These are phyloP conservation scores for Wickerhamiella sorbophila DNA, from an alignment of 805 yeast species.

Conservation along the genomic window DNA sequence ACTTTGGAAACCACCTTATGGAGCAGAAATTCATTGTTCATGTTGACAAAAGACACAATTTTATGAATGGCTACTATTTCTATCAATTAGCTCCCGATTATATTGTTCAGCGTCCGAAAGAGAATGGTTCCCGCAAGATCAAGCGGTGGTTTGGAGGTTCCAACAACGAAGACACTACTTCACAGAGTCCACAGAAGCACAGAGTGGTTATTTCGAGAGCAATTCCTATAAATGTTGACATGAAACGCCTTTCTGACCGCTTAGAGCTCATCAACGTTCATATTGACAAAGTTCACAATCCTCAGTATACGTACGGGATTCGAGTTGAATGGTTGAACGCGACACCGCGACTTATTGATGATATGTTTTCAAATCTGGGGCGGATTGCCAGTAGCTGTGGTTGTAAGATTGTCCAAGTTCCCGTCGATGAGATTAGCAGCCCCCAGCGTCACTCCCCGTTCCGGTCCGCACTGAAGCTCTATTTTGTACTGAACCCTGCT, in stretches of 20 bases:
- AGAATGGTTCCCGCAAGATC: neutral
- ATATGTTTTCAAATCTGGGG: slow-evolving; percentile 60
- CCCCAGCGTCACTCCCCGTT: slow-evolving; percentile 72
- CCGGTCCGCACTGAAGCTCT: slow-evolving; percentile 64
- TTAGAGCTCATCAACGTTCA: slow-evolving; percentile 72
- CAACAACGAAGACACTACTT: neutral
- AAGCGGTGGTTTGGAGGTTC: neutral
- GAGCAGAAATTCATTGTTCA: slow-evolving; percentile 58
- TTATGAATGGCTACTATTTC: slow-evolving; percentile 87
- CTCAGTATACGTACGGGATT: slow-evolving; percentile 86
- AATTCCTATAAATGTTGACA: slow-evolving; percentile 62
- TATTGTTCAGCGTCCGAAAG: slow-evolving; percentile 14
- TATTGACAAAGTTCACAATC: slow-evolving; percentile 84
- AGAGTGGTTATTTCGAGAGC: slow-evolving; percentile 50
- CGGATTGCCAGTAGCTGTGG: slow-evolving; percentile 80
- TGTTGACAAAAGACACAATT: slow-evolving; percentile 69
- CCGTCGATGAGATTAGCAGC: slow-evolving; percentile 74
- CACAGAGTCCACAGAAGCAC: slow-evolving; percentile 4
- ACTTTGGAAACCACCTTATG: slow-evolving; percentile 68
- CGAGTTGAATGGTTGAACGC: slow-evolving; percentile 87
- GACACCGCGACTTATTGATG: slow-evolving; percentile 74
- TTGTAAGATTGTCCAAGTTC: slow-evolving; percentile 66
- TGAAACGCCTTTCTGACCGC: slow-evolving; percentile 51
- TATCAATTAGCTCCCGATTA: slow-evolving; percentile 54
- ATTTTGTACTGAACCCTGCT: slow-evolving; percentile 43